A percentile compares a stretch with the other conserved stretches of the same genome.
Conservation (phyloP, 176 grass and related monocot genomes). For the barley (Hordeum vulgare) region MorexV3_pseudomolecules_assembly NC_058521.1:520170836-520171335, state of each 20-base stretch:
- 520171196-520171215: conserved; percentile 1
- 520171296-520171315: too few relatives aligned
- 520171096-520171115: not conserved
- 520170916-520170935: conserved; percentile 76
- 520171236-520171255: not conserved
- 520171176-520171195: not conserved
- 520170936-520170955: conserved; percentile 66
- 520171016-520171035: not conserved
- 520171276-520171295: too few relatives aligned
- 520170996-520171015: conserved; percentile 34
- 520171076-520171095: not conserved
- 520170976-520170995: conserved; percentile 72
- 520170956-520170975: conserved; percentile 63
- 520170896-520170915: conserved; percentile 67
- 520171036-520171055: not conserved
- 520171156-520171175: not conserved
- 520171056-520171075: not conserved
- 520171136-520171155: not conserved
- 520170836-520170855: conserved; percentile 13
- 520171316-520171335: too few relatives aligned
- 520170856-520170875: not conserved
- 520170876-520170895: conserved; percentile 8
- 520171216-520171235: not conserved
- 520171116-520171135: not conserved
- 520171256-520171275: not conserved